These are phyloP conservation scores for Trametopsis cervina DNA, from an alignment of 768 basidiomycete genomes.

Conservation along the genomic window DNA sequence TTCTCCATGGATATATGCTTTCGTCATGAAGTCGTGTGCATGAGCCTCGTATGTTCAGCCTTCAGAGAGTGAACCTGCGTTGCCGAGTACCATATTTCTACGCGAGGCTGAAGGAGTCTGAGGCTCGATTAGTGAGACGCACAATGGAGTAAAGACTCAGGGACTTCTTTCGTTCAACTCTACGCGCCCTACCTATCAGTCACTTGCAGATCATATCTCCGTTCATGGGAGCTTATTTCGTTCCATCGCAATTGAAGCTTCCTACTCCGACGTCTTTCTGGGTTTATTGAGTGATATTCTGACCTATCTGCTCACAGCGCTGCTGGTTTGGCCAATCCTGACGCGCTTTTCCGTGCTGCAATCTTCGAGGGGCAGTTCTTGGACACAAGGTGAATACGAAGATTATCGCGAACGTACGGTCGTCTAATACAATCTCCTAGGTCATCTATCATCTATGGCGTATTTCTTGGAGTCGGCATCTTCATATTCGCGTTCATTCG, in stretches of 20 bases:
- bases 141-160: too few relatives aligned
- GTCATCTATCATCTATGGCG: slow-evolving; percentile 38
- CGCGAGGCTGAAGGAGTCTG: too few relatives aligned
- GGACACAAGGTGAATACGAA: slow-evolving; percentile 28
- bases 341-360: slow-evolving; percentile 29
- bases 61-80: too few relatives aligned
- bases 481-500: slow-evolving; percentile 40
- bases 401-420: background rate
- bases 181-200: too few relatives aligned
- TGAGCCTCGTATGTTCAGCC: background rate
- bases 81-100: too few relatives aligned
- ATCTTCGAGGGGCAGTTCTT: slow-evolving; percentile 47
- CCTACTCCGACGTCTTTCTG: too few relatives aligned
- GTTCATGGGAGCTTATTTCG: too few relatives aligned
- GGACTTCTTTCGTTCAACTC: too few relatives aligned
- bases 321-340: slow-evolving; percentile 32
- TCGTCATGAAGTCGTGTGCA: background rate
- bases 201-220: too few relatives aligned
- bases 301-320: slow-evolving; percentile 18
- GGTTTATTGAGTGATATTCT: background rate
- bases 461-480: slow-evolving; percentile 39
- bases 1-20: background rate
- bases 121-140: too few relatives aligned
- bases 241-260: too few relatives aligned
- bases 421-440: slow-evolving; percentile 15